Conservation (phyloP, 2,329 filamentous ascomycete species). For the Xylaria digitata region DNA sequence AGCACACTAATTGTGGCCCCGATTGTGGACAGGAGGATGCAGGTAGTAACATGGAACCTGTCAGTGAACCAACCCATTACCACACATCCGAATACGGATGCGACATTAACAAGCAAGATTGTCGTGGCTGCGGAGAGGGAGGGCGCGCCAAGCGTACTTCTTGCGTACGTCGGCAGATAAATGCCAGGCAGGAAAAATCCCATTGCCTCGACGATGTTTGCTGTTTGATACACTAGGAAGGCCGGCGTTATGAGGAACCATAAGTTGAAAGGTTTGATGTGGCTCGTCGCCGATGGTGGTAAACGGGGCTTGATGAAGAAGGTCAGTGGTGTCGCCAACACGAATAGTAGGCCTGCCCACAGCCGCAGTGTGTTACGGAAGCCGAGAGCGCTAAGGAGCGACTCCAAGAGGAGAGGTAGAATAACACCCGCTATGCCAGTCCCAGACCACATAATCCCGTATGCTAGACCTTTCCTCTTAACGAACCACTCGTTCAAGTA, state of each 20-base stretch:
- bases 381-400: constrained; percentile 62
- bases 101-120: constrained; percentile 68
- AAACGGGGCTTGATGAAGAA: constrained; percentile 68
- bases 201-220: constrained; percentile 67
- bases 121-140: constrained; percentile 66
- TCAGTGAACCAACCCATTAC: constrained; percentile 69
- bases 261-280: constrained; percentile 56
- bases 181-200: constrained; percentile 74
- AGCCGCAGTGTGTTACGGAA: constrained; percentile 65
- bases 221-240: constrained; percentile 68
- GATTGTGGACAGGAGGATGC: constrained; percentile 67
- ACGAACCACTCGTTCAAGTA: constrained; percentile 74
- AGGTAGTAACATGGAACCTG: constrained; percentile 63
- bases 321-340: constrained; percentile 65
- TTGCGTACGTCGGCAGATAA: constrained; percentile 69
- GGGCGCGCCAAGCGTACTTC: constrained; percentile 58
- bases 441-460: constrained; percentile 72
- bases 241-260: constrained; percentile 64
- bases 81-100: constrained; percentile 68
- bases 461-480: constrained; percentile 67
- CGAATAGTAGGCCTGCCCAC: constrained; percentile 63
- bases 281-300: constrained; percentile 55
- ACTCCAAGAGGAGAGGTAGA: constrained; percentile 64
- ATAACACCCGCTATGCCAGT: constrained; percentile 63
- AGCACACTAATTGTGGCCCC: constrained; percentile 68